Percentiles rank a stretch among this genome's conserved stretches.
Conservation (phyloP, 2,329 filamentous ascomycete species). For the Alternaria arborescens region DNA sequence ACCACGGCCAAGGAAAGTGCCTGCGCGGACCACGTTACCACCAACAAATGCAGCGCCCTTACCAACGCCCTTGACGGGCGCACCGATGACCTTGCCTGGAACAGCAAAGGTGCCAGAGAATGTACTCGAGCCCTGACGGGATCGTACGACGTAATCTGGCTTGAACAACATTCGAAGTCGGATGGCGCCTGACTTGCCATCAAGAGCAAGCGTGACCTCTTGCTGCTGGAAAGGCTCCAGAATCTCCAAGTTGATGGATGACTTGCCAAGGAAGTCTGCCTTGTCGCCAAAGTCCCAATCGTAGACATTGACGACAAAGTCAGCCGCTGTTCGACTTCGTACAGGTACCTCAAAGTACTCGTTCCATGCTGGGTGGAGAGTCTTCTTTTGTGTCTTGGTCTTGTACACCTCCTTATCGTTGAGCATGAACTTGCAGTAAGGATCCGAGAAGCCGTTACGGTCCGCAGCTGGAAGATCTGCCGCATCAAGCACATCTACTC, state of each 20-base stretch:
- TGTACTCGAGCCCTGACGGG: slow-evolving; percentile 88
- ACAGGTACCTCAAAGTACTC: slow-evolving; percentile 89
- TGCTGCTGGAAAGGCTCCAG: slow-evolving; percentile 86
- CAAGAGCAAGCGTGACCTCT: slow-evolving; percentile 77
- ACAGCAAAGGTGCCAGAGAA: slow-evolving; percentile 89
- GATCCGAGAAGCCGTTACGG: slow-evolving; percentile 95
- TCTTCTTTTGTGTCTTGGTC: slow-evolving; percentile 97
- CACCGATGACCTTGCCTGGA: slow-evolving; percentile 90
- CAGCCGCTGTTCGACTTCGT: slow-evolving; percentile 82
- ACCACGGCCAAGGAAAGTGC: slow-evolving; percentile 87
- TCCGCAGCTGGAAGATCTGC: slow-evolving; percentile 90
- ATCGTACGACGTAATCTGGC: slow-evolving; percentile 86
- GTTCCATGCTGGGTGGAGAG: slow-evolving; percentile 92
- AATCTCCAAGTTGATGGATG: slow-evolving; percentile 76
- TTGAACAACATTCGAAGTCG: slow-evolving; percentile 89
- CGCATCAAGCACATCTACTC: slow-evolving; percentile 91
- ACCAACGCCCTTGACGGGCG: slow-evolving; percentile 91
- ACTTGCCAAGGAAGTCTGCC: slow-evolving; percentile 85
- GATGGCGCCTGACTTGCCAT: slow-evolving; percentile 88
- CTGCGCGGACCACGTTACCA: slow-evolving; percentile 85
- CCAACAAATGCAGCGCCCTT: slow-evolving; percentile 76
- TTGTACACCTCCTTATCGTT: slow-evolving; percentile 93
- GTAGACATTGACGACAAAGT: slow-evolving; percentile 84
- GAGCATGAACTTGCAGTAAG: slow-evolving; percentile 93
- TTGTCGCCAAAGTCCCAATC: slow-evolving; percentile 98